Evolutionary conservation across 768 basidiomycete genomes (phyloP).

Genomic region (Mycena metata): DNA sequence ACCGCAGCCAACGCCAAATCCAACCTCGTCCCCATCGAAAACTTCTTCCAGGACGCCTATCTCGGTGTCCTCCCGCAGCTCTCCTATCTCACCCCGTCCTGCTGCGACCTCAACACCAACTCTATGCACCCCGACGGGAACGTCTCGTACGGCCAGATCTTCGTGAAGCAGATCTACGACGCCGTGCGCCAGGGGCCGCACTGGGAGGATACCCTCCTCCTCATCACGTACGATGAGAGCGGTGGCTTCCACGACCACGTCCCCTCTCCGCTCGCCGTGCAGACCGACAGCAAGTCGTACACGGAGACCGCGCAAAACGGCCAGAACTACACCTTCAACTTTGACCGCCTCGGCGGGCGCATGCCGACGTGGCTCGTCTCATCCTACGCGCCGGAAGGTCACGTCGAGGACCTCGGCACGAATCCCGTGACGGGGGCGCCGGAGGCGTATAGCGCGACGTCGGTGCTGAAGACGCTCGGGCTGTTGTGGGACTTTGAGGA

Average conservation of each 20-base stretch:
- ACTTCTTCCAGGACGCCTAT: constrained; percentile 47
- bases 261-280: constrained; percentile 45
- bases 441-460: constrained; percentile 40
- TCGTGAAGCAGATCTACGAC: constrained; percentile 49
- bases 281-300: constrained; percentile 45
- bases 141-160: constrained; percentile 45
- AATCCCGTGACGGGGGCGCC: constrained; percentile 38
- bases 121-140: constrained; percentile 46
- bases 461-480: constrained; percentile 40
- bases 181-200: constrained; percentile 46
- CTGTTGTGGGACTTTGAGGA: constrained; percentile 40
- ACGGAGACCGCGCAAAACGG: constrained; percentile 44
- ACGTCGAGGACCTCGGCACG: constrained; percentile 43
- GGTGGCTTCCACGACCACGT: constrained; percentile 53
- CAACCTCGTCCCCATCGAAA: constrained; percentile 43
- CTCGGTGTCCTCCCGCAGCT: constrained; percentile 45
- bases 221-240: constrained; percentile 51
- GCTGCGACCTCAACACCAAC: constrained; percentile 39
- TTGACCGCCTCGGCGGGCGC: constrained; percentile 47
- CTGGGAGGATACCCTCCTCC: constrained; percentile 47
- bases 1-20: constrained; percentile 35
- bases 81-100: constrained; percentile 46
- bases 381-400: constrained; percentile 41
- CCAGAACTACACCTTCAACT: constrained; percentile 42
- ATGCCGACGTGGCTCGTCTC: constrained; percentile 47